phyloP scores from a whole-genome alignment of 176 grass and related monocot species.

The Carex littledalei region DNA sequence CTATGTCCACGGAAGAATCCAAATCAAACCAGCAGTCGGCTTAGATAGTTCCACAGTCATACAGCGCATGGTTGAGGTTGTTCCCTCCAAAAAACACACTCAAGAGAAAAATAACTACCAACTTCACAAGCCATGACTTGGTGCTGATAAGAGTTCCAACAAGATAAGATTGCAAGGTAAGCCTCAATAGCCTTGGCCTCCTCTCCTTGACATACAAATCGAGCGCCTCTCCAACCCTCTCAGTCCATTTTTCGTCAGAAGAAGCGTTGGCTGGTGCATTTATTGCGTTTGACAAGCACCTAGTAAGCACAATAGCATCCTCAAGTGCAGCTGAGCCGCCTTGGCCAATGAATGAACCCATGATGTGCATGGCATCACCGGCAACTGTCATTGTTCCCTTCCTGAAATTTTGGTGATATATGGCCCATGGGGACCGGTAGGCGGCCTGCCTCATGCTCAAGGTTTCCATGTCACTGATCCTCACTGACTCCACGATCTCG shows the following conservation, averaged over 20 bases:
- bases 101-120: conserved; percentile 7
- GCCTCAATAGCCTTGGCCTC: conserved; percentile 25
- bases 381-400: conserved; percentile 37
- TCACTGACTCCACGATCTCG: conserved; percentile 30
- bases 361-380: conserved; percentile 58
- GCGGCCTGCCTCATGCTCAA: conserved; percentile 14
- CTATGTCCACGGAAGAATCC: neutral
- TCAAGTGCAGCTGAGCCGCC: conserved; percentile 37
- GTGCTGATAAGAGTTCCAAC: neutral
- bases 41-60: conserved; percentile 35
- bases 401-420: conserved; percentile 13
- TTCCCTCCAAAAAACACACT: conserved; percentile 21
- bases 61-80: conserved; percentile 18
- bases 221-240: conserved; percentile 22
- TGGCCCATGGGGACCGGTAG: conserved; percentile 40
- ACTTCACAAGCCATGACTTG: conserved; percentile 23
- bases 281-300: conserved; percentile 22
- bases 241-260: neutral
- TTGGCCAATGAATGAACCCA: conserved; percentile 46
- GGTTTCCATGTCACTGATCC: conserved; percentile 9
- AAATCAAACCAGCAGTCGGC: neutral
- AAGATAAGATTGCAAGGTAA: conserved; percentile 21
- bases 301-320: conserved; percentile 36
- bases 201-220: conserved; percentile 31
- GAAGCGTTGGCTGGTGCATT: neutral